A percentile compares a stretch with the other conserved stretches of the same genome.
Conservation (phyloP, 2,329 filamentous ascomycete genomes). For the Botrytis aclada region DNA sequence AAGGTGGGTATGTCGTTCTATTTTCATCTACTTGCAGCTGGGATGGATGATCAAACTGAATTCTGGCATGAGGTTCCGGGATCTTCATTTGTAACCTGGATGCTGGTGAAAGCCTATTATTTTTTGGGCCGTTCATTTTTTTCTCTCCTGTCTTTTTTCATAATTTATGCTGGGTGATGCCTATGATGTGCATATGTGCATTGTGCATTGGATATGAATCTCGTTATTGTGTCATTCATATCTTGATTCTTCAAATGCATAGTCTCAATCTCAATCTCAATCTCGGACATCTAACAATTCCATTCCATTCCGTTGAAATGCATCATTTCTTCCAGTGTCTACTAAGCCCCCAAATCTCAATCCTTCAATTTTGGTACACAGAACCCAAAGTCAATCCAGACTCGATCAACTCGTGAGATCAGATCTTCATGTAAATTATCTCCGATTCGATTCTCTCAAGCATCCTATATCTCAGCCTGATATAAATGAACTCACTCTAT, state of each 20-base stretch:
- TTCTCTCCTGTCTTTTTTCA: not conserved
- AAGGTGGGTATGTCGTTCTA: not conserved
- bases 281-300: not conserved
- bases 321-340: not conserved
- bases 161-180: too few relatives aligned
- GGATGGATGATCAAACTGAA: not conserved
- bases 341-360: not conserved
- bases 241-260: not conserved
- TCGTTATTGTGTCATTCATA: not conserved
- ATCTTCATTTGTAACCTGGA: not conserved
- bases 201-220: not conserved
- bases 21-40: not conserved
- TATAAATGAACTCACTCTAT: not conserved
- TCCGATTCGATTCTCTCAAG: not conserved
- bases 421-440: not conserved
- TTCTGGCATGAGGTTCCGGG: not conserved
- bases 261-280: not conserved
- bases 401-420: not conserved
- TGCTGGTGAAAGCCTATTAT: conserved; percentile 1
- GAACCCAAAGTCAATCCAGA: not conserved
- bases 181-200: not conserved
- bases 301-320: not conserved
- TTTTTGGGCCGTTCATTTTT: too few relatives aligned
- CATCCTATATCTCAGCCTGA: conserved; percentile 7
- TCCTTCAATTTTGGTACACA: not conserved